Evolutionary conservation across 352 stramenopile species (phyloP), one percentile per base, ranked within the genome.

Genomic region (Pythium dissimile): DNA sequence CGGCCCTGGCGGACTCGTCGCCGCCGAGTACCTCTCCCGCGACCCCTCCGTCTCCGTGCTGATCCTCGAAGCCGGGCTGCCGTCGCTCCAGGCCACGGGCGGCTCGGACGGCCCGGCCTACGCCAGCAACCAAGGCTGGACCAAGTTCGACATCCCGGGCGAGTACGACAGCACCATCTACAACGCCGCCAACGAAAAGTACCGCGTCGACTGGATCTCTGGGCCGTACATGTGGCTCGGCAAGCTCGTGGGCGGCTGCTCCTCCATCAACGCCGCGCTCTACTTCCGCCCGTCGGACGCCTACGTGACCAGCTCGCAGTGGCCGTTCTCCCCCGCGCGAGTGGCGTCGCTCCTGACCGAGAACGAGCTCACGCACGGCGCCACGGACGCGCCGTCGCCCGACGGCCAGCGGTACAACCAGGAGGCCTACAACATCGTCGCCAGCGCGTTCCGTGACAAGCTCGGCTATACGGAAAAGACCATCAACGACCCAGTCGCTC

Each of bases 251-350:
- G 88, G 87, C 44, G 88, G 86, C 16, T 92, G 75, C 41, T 91
- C 76, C 20, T 86, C 76, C 13, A 86, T 95, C 62, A 95, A 97
- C 57, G 84, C 67, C 31, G 85, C 88, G 61, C 73, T 96, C 6
- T 94, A 92, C 70, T 84, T 95, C 49, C 77, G 83, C 24, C 72
- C 75, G 1, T 66, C 78, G 0, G 69, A 88, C 43, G 56, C 64
- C 7, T 88, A 77, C 66, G 66, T 77, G 5, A 66, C 56, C 31
- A 66, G 68, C 24, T 64, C 62, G 12, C 59, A 65, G 28, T 88
- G 78, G 78, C 78, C 78, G 0, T 78, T 86, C 44, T 66, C 77
- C 24, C 47, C 84, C 5, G 44, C 58, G 10, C 73, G 88, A 31
- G 91, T 93, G 58, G 78, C 87, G 24, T 21, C 48, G 13, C 83